Evolutionary conservation across 1,284 basidiomycete species (phyloP), one percentile per base, ranked within the genome.

Genomic region (Crepidotus sp.): DNA sequence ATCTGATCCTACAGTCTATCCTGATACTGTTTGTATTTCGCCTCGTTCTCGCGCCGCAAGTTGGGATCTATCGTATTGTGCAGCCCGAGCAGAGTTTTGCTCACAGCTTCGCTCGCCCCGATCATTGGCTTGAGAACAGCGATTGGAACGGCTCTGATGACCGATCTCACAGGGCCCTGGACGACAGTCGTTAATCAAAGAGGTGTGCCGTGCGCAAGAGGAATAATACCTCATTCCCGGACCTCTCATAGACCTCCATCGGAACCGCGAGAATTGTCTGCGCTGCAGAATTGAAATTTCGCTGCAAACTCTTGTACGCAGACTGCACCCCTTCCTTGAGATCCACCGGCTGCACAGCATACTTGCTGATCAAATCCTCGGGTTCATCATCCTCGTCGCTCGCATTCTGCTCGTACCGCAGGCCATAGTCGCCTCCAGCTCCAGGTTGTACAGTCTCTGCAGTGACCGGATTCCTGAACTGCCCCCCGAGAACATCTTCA

Each of bases 231-330:
- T 93, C 86, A 42, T 82, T 85, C 13, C 86, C 86, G 10, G 87
- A 85, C 48, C 85, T 73, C 62, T 98, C 95, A 57, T 98, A 97
- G 13, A 97, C 92, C 62, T 98, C 96, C 93, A 98, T 98, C 0
- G 95, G 95, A 1, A 98, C 91, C 0, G 96, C 95, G 22, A 98
- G 74, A 52, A 98, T 98, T 0, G 96, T 98, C 66, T 98, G 95
- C 10, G 95, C 96, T 3, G 95, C 95, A 24, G 86, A 87, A 53
- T 84, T 88, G 45, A 98, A 62, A 62, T 96, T 96, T 55, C 68
- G 79, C 46, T 76, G 78, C 54, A 98, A 62, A 55, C 88, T 92
- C 57, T 71, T 76, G 63, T 97, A 96, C 13, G 94, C 95, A 1
- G 81, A 83, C 50, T 88, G 78, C n/a, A 98, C 71, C 10, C 95